These are phyloP conservation scores for Calamus simplicifolius DNA, from an alignment of 176 grass and related monocot species.

Conservation along the genomic window DNA sequence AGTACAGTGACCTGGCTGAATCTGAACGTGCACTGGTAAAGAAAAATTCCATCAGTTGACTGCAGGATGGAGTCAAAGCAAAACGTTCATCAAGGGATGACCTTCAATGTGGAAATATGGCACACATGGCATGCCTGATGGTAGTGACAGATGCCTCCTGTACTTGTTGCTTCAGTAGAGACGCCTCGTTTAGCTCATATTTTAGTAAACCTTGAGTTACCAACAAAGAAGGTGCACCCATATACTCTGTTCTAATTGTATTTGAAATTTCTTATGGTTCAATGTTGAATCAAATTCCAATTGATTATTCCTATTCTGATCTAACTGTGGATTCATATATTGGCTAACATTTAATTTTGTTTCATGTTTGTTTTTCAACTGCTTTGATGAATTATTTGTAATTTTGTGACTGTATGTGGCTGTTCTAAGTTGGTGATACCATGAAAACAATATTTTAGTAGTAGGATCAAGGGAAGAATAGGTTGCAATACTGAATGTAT, in stretches of 20 bases:
- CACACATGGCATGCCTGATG: slow-evolving; percentile 45
- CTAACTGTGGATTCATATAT: too few relatives aligned
- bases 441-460: too few relatives aligned
- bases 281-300: not conserved
- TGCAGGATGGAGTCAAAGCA: slow-evolving; percentile 43
- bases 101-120: slow-evolving; percentile 29
- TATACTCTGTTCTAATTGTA: not conserved
- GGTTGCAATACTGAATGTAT: too few relatives aligned
- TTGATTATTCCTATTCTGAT: too few relatives aligned
- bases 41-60: slow-evolving; percentile 60
- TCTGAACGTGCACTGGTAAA: slow-evolving; percentile 47
- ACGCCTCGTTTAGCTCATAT: slow-evolving; percentile 50
- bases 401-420: too few relatives aligned
- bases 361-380: too few relatives aligned
- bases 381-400: too few relatives aligned
- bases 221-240: slow-evolving; percentile 60
- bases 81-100: slow-evolving; percentile 22
- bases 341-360: too few relatives aligned
- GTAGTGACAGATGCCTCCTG: slow-evolving; percentile 78
- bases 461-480: too few relatives aligned
- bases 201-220: slow-evolving; percentile 77
- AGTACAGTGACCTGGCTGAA: slow-evolving; percentile 85
- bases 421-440: too few relatives aligned
- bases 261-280: not conserved
- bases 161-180: slow-evolving; percentile 45